Conservation (phyloP, 2,329 filamentous ascomycete species). For the Tolypocladium nubicola region DNA sequence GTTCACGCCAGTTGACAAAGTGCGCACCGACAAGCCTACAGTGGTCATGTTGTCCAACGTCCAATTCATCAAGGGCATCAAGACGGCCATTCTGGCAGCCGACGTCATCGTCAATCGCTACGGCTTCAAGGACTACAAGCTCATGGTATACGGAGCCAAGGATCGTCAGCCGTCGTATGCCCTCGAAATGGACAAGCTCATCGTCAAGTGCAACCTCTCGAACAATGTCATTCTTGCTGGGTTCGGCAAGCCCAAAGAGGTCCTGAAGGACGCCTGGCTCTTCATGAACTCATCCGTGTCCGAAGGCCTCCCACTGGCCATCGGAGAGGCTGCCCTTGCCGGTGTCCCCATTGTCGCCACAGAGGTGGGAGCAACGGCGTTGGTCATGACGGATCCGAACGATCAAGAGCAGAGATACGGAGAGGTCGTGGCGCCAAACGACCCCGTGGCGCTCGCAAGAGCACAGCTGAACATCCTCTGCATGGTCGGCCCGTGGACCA, state of each 20-base stretch:
- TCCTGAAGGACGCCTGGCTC: slow-evolving; percentile 45
- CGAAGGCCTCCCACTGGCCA: slow-evolving; percentile 43
- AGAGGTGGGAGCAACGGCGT: slow-evolving; percentile 43
- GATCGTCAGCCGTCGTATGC: slow-evolving; percentile 53
- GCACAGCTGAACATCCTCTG: slow-evolving; percentile 53
- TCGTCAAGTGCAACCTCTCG: slow-evolving; percentile 42
- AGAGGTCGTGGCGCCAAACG: slow-evolving; percentile 54
- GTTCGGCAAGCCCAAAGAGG: slow-evolving; percentile 44
- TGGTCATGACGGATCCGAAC: slow-evolving; percentile 41
- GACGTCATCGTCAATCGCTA: slow-evolving; percentile 56
- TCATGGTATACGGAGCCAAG: slow-evolving; percentile 53
- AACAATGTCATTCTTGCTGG: slow-evolving; percentile 41
- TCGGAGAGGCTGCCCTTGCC: slow-evolving; percentile 46
- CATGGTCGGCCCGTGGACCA: slow-evolving; percentile 50
- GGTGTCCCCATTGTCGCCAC: slow-evolving; percentile 46
- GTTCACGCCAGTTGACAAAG: slow-evolving; percentile 48
- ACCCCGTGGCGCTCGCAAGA: slow-evolving; percentile 46
- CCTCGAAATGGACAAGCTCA: slow-evolving; percentile 46
- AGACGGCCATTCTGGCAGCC: slow-evolving; percentile 51
- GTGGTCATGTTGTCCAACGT: slow-evolving; percentile 57
- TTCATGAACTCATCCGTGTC: slow-evolving; percentile 48
- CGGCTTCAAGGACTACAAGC: slow-evolving; percentile 53
- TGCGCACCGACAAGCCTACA: slow-evolving; percentile 47
- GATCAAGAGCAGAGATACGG: slow-evolving; percentile 40
- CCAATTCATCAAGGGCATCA: slow-evolving; percentile 52